Conservation (phyloP, 176 grass and related monocot species). For the Paspalum notatum region DNA sequence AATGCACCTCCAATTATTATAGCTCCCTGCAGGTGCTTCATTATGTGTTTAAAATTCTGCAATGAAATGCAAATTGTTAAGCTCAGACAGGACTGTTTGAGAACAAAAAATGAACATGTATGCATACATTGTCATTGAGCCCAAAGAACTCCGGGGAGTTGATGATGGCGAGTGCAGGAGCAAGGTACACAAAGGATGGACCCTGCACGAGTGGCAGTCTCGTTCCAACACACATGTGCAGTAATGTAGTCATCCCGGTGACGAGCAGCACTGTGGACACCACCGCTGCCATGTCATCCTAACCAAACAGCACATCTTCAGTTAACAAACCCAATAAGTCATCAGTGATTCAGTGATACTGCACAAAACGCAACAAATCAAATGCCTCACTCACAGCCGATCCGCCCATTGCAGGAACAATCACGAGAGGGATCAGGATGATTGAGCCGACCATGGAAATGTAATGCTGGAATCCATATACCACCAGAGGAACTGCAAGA, state of each 20-base stretch:
- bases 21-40: slow-evolving; percentile 98
- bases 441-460: slow-evolving; percentile 97
- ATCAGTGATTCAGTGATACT: neutral
- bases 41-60: slow-evolving; percentile 98
- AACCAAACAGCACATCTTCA: slow-evolving; percentile 28
- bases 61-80: slow-evolving; percentile 25
- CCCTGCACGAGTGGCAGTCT: slow-evolving; percentile 91
- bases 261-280: slow-evolving; percentile 89
- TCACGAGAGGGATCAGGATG: slow-evolving; percentile 80
- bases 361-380: slow-evolving; percentile 20
- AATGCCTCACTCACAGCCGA: slow-evolving; percentile 61
- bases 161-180: slow-evolving; percentile 81
- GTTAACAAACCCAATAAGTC: slow-evolving; percentile 15
- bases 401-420: slow-evolving; percentile 93
- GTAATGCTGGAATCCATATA: slow-evolving; percentile 88
- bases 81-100: neutral
- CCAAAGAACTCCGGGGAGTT: slow-evolving; percentile 89
- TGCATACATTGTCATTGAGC: slow-evolving; percentile 87
- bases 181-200: slow-evolving; percentile 95
- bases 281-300: slow-evolving; percentile 89
- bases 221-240: slow-evolving; percentile 86
- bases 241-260: slow-evolving; percentile 76
- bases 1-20: slow-evolving; percentile 82
- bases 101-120: slow-evolving; percentile 10
- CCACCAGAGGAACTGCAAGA: slow-evolving; percentile 71